Evolutionary conservation across 2,329 filamentous ascomycete genomes (phyloP).

Genomic region (Westerdykella sp.): DNA sequence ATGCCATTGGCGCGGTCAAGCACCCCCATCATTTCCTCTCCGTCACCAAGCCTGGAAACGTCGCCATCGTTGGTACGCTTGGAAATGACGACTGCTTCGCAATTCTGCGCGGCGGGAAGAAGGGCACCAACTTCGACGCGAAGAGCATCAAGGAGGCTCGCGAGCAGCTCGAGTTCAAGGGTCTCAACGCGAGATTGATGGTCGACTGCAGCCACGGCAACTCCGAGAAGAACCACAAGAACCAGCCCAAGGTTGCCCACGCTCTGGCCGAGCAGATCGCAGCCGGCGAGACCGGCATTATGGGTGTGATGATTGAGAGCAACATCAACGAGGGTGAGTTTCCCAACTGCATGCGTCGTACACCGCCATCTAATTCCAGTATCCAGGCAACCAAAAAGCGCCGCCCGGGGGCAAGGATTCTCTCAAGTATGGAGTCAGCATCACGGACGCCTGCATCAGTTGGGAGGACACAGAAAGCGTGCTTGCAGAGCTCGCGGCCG

Average conservation of each 20-base stretch:
- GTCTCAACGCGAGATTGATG: conserved; percentile 75
- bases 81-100: conserved; percentile 98
- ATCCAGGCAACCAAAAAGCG: conserved; percentile 76
- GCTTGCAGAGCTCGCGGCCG: conserved; percentile 69
- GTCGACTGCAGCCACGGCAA: conserved; percentile 98
- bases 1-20: conserved; percentile 87
- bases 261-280: conserved; percentile 77
- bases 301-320: conserved; percentile 99
- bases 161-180: conserved; percentile 67
- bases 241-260: conserved; percentile 89
- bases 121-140: conserved; percentile 89
- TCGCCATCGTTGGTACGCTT: conserved; percentile 86
- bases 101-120: conserved; percentile 85
- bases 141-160: conserved; percentile 80
- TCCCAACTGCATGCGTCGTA: background rate
- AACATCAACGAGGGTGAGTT: conserved; percentile 85
- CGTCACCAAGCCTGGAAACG: conserved; percentile 92
- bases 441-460: conserved; percentile 93
- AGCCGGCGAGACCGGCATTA: conserved; percentile 76
- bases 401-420: conserved; percentile 77
- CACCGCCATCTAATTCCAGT: conserved; percentile 6
- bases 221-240: conserved; percentile 91
- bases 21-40: conserved; percentile 96
- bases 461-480: conserved; percentile 85
- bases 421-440: conserved; percentile 89